Conservation (phyloP, 306 rosid genomes). For the Geum urbanum region DNA sequence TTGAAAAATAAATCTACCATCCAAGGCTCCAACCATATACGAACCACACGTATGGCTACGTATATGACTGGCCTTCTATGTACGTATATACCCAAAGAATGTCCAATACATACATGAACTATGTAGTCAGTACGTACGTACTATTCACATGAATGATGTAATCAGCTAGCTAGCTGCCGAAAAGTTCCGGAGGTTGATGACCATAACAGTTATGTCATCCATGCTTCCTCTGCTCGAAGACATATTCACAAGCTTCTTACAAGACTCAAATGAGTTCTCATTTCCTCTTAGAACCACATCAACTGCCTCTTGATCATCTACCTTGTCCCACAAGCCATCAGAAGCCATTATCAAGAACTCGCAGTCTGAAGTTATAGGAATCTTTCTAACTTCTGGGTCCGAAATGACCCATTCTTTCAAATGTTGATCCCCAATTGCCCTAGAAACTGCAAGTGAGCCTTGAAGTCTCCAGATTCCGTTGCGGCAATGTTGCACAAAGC, state of each 20-base stretch:
- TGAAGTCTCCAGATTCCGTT: conserved; percentile 46
- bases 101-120: no score
- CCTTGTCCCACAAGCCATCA: conserved; percentile 49
- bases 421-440: conserved; percentile 41
- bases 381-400: conserved; percentile 28
- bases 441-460: conserved; percentile 38
- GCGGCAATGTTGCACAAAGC: conserved; percentile 31
- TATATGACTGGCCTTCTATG: no score
- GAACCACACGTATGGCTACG: no score
- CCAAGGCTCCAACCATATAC: no score
- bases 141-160: no score
- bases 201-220: conserved; percentile 46
- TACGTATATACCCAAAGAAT: no score
- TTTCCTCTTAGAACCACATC: conserved; percentile 26
- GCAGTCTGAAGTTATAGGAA: conserved; percentile 32
- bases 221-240: conserved; percentile 31
- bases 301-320: conserved; percentile 38
- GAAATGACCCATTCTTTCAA: conserved; percentile 42
- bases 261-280: not conserved
- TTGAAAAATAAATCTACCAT: no score
- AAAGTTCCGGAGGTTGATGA: conserved; percentile 28
- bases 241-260: conserved; percentile 34
- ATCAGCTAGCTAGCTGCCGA: not conserved
- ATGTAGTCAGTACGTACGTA: no score
- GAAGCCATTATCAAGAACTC: conserved; percentile 38